phyloP scores from a whole-genome alignment of 331 rosid species.

The Telfairia occidentalis region DNA sequence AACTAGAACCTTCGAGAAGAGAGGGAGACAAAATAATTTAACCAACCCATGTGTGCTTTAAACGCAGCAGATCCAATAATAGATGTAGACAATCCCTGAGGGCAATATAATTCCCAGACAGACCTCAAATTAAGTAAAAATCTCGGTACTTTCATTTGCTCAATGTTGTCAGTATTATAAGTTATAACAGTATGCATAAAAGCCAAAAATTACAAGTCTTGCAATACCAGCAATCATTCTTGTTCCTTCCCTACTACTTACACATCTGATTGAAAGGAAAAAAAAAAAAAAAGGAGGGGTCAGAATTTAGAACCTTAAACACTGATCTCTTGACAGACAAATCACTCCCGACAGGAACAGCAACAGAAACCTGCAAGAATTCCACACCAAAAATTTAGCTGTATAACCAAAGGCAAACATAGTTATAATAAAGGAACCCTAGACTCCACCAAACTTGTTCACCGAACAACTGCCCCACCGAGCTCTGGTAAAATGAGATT shows the following conservation, averaged over 20 bases:
- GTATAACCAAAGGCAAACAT: background rate
- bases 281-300: background rate
- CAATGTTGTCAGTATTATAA: background rate
- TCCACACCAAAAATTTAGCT: slow-evolving; percentile 5
- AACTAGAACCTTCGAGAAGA: background rate
- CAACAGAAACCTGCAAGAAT: slow-evolving; percentile 42
- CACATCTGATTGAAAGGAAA: background rate
- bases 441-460: background rate
- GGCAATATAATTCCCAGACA: background rate
- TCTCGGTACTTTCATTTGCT: background rate
- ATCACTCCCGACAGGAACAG: slow-evolving; percentile 65
- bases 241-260: background rate
- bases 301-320: slow-evolving; percentile 46
- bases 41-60: background rate
- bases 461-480: background rate
- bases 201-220: background rate
- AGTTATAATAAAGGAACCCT: background rate
- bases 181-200: background rate
- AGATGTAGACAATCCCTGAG: background rate
- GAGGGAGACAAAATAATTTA: background rate
- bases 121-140: background rate
- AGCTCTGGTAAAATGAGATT: background rate
- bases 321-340: slow-evolving; percentile 58
- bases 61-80: background rate
- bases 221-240: background rate